phyloP scores from a whole-genome alignment of 2,329 filamentous ascomycete species.

The Cladosporium sp. region DNA sequence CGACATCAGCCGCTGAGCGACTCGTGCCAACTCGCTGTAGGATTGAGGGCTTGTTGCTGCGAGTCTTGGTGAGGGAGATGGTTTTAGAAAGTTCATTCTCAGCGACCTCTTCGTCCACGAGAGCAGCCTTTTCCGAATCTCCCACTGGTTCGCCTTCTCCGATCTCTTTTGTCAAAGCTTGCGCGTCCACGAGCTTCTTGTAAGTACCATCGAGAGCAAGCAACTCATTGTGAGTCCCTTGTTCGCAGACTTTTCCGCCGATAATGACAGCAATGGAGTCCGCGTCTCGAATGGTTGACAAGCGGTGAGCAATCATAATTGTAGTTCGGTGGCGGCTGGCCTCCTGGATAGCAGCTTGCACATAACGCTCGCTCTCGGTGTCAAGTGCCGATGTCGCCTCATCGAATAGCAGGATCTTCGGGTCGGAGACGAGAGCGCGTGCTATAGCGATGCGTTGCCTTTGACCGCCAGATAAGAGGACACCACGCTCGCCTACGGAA shows the following conservation, averaged over 20 bases:
- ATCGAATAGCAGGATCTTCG: slow-evolving; percentile 68
- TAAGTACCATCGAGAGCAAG: slow-evolving; percentile 49
- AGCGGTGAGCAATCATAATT: slow-evolving; percentile 73
- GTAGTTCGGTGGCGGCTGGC: slow-evolving; percentile 66
- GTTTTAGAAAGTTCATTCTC: slow-evolving; percentile 28
- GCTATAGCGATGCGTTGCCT: slow-evolving; percentile 78
- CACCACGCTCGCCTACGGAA: slow-evolving; percentile 72
- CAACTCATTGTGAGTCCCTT: slow-evolving; percentile 74
- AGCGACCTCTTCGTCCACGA: slow-evolving; percentile 32
- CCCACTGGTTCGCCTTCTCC: slow-evolving; percentile 17
- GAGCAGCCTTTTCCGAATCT: slow-evolving; percentile 29
- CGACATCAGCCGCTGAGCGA: neutral
- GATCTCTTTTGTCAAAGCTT: slow-evolving; percentile 27
- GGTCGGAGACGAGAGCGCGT: slow-evolving; percentile 66
- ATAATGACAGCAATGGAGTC: slow-evolving; percentile 77
- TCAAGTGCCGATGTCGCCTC: slow-evolving; percentile 74
- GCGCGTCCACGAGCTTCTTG: slow-evolving; percentile 39
- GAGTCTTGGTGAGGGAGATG: neutral
- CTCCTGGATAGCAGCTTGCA: slow-evolving; percentile 55
- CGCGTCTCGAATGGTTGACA: slow-evolving; percentile 74
- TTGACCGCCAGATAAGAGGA: slow-evolving; percentile 78
- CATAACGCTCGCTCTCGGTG: slow-evolving; percentile 51
- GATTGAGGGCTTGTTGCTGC: neutral
- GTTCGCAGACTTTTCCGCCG: slow-evolving; percentile 68
- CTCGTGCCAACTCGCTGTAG: neutral